Conservation (phyloP, 768 basidiomycete genomes). For the Mycena kentingensis region DNA sequence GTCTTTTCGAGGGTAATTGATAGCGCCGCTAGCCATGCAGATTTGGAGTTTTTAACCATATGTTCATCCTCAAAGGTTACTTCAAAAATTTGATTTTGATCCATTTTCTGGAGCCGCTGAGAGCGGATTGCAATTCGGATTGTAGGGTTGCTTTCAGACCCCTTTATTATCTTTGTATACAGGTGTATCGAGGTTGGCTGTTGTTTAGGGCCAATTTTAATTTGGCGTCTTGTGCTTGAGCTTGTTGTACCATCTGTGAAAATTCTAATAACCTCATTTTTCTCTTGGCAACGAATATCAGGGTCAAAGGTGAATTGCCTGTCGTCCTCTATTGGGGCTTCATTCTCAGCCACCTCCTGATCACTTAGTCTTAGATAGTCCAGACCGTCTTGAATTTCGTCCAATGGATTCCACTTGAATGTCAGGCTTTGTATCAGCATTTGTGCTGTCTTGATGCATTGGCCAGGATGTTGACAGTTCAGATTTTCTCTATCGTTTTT, state of each 20-base stretch:
- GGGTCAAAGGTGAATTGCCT: no score
- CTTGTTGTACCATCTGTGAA: background rate
- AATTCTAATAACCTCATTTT: background rate
- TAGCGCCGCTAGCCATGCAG: background rate
- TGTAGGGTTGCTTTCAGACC: background rate
- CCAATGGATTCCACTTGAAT: background rate
- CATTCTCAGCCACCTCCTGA: background rate
- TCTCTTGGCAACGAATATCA: no score
- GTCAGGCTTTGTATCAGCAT: background rate
- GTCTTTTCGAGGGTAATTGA: background rate
- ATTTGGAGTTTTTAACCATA: background rate
- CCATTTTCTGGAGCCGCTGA: background rate
- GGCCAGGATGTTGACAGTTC: background rate
- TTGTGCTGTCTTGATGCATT: slow-evolving; percentile 4
- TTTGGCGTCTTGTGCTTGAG: background rate
- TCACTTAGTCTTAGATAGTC: background rate
- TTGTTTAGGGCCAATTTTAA: no score
- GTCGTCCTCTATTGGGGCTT: background rate
- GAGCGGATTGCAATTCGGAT: background rate
- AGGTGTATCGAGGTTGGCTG: background rate
- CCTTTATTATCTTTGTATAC: background rate
- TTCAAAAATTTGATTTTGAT: background rate
- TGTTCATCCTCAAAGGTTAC: background rate
- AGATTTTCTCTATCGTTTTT: background rate
- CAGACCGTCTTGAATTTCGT: background rate